Conservation (phyloP, 345 rosid species). For the Ceriops zippeliana region DNA sequence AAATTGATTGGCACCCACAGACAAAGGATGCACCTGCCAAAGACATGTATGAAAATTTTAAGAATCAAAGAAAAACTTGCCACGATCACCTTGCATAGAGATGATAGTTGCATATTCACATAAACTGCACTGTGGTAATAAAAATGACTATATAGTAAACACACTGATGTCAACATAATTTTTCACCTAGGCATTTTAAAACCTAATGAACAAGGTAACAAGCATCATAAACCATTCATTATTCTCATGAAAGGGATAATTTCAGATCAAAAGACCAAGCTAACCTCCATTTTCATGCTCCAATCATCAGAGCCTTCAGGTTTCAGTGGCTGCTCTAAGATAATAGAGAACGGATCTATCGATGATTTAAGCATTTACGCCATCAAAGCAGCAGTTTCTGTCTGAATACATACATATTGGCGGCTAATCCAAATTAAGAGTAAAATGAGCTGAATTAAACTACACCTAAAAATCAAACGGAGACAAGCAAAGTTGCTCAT, state of each 20-base stretch:
- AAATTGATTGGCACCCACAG: too few species aligned
- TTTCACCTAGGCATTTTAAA: constrained; percentile 59
- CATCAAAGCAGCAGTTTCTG: constrained; percentile 56
- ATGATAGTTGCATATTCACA: too few species aligned
- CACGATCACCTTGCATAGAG: too few species aligned
- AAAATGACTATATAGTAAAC: too few species aligned
- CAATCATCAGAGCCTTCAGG: constrained; percentile 91
- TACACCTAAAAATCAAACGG: constrained; percentile 3
- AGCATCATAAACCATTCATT: not conserved
- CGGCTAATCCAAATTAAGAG: constrained; percentile 22
- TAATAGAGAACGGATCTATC: constrained; percentile 62
- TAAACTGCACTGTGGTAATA: too few species aligned
- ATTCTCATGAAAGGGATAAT: constrained; percentile 8
- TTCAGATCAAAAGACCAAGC: constrained; percentile 18
- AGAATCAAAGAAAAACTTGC: too few species aligned
- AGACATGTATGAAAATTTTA: too few species aligned
- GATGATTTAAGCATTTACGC: constrained; percentile 60
- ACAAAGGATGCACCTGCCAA: too few species aligned
- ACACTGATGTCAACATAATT: too few species aligned
- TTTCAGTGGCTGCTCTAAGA: constrained; percentile 65
- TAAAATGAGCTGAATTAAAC: constrained; percentile 5
- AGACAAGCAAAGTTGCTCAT: constrained; percentile 10
- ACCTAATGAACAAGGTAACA: constrained; percentile 41
- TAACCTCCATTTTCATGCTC: constrained; percentile 89
- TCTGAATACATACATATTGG: constrained; percentile 43